Evolutionary conservation across 78 protist genomes (phyloP), one percentile per base, ranked within the genome.

Genomic region (Diacronema lutheri): DNA sequence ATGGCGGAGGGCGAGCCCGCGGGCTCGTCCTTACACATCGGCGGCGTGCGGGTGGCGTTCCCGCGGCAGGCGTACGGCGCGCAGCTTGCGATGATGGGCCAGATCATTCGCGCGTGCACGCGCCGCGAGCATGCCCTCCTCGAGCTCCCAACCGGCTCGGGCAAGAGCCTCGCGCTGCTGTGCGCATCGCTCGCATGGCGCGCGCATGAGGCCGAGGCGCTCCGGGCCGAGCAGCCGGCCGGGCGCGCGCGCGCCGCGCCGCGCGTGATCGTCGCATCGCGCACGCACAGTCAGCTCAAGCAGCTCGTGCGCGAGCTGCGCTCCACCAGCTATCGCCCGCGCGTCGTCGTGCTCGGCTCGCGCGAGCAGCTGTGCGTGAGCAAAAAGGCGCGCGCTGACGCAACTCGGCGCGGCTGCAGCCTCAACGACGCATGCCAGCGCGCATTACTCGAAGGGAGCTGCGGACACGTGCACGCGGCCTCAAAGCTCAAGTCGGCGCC

Each of bases 231-330:
- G 16, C 16, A 7, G 16, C 16, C 3, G 50, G 50, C 3, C 16
- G 50, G 50, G 50, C 50, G 50, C 50, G 50, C 50, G 50, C 50
- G 50, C 16, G 16, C 16, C 21, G 4, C 40, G 29, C 73, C 79
- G 38, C 68, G 86, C 25, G 89, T 97, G 37, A 77, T 96, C 56
- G 95, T 94, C 92, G 38, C 95, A 6, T 90, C 97, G 13, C 88
- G 99, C 58, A 98, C 99, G 37, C 99, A 98, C 86, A 84, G 96
- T 16, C 99, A 98, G 92, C 88, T 98, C 58, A 11, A 90, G n/a
- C 99, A 98, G 72, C 95, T 95, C 31, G 89, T 95, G 21, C 44
- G 68, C 7, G 99, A 98, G 90, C 91, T 97, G 31, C 88, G 83
- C 41, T 26, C 44, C 25, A 93, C 98, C 1, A 81, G 85, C 13